phyloP scores from a whole-genome alignment of 1,284 basidiomycete genomes.

The Coniophora puteana region DNA sequence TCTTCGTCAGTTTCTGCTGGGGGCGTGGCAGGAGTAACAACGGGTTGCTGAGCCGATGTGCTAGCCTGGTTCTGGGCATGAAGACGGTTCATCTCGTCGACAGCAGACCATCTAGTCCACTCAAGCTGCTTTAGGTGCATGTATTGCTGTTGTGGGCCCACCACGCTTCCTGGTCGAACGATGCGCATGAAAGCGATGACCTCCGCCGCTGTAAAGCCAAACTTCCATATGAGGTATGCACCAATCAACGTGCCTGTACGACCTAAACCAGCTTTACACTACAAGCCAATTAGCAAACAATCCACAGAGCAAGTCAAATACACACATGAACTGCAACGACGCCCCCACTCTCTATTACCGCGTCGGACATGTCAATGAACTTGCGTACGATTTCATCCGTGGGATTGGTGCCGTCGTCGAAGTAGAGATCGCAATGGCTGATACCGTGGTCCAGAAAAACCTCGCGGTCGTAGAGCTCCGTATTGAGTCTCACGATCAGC shows the following conservation, averaged over 20 bases:
- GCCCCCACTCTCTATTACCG: conserved; percentile 71
- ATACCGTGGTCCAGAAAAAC: conserved; percentile 88
- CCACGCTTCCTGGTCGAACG: conserved; percentile 93
- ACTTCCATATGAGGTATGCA: conserved; percentile 98
- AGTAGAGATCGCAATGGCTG: conserved; percentile 90
- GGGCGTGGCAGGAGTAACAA: conserved; percentile 79
- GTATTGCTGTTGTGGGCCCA: conserved; percentile 92
- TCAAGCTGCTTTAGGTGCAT: conserved; percentile 95
- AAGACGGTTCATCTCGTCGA: conserved; percentile 62
- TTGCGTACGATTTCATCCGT: conserved; percentile 90
- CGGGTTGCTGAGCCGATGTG: conserved; percentile 34
- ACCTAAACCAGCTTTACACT: conserved; percentile 94
- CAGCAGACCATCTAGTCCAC: conserved; percentile 90
- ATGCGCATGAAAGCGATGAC: conserved; percentile 99
- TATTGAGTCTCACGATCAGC: conserved; percentile 94
- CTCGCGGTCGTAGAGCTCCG: conserved; percentile 86
- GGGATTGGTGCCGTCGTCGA: conserved; percentile 98
- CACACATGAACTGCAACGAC: conserved; percentile 87
- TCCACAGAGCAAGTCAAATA: conserved; percentile 21
- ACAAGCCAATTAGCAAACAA: conserved; percentile 10
- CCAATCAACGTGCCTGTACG: conserved; percentile 94
- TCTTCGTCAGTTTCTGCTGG: conserved; percentile 68
- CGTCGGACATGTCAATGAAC: conserved; percentile 86
- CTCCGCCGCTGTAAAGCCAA: conserved; percentile 97
- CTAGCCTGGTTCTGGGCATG: conserved; percentile 43